Evolutionary conservation across 805 yeast genomes (phyloP), one percentile per base, ranked within the genome.

Genomic region (Nakazawaea siamensis): DNA sequence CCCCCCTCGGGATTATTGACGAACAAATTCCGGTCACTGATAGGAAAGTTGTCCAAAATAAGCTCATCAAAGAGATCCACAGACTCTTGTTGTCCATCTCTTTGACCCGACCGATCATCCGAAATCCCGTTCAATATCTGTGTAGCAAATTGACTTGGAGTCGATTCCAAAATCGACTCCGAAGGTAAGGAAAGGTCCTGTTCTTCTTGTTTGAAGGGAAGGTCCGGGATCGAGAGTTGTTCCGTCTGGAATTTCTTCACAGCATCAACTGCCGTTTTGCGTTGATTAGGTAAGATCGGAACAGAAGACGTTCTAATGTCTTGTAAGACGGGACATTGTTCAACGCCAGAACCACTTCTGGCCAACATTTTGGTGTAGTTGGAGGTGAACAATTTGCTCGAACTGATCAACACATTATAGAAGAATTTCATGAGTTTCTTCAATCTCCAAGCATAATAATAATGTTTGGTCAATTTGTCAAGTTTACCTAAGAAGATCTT

Each of bases 391-490:
- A 59, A 42, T 24, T 54, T 57, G 44, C 44, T 55, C 4, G 63
- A 56, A 40, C 58, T 55, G 1, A 51, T 41, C 37, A 59, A 45
- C 14, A 58, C 52, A 30, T 57, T 56, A 42, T 51, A 57, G 42
- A 59, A 58, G 35, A 58, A 60, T 19, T 57, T 60, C 28, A 60
- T 66, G 39, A 64, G 50, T 38, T 64, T 65, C 37, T 56, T 57
- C 35, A 65, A 51, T 39, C 68, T 55, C 69, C 70, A 65, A 2
- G 69, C 68, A 42, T 65, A 65, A 42, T 65, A 65, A 43, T 65
- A 64, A 27, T 53, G 50, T 38, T 56, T 59, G 2, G 69, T 60
- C 21, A 59, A 48, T 10, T 43, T 41, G 33, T 58, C 63, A 31
- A 59, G 45, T 34, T 62, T 57, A 24, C 54, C 54, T 40, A 60